These are phyloP conservation scores for Daldinia decipiens DNA, from an alignment of 495 filamentous ascomycete species.

Conservation along the genomic window DNA sequence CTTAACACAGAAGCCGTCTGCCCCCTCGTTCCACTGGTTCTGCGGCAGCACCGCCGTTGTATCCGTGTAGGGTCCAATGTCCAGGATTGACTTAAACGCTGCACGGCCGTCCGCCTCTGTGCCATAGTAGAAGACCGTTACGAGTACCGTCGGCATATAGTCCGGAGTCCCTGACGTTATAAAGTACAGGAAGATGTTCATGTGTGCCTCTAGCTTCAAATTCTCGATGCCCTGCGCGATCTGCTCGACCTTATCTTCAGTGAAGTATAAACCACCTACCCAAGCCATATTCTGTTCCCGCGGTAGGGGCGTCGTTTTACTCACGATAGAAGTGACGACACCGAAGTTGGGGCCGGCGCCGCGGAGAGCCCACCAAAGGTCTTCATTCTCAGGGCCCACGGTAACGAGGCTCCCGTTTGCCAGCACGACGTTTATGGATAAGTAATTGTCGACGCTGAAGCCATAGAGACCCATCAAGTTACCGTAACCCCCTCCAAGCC, in stretches of 20 bases:
- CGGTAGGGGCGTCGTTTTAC: conserved; percentile 42
- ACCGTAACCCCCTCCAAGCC: conserved; percentile 56
- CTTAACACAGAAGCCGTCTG: conserved; percentile 46
- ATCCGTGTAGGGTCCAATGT: conserved; percentile 44
- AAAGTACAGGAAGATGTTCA: conserved; percentile 40
- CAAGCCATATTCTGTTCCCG: conserved; percentile 43
- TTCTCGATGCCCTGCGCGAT: conserved; percentile 45
- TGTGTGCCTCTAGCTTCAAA: conserved; percentile 43
- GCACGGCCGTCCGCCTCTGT: conserved; percentile 26
- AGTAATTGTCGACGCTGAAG: conserved; percentile 14
- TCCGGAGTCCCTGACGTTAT: conserved; percentile 27
- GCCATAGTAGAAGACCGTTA: conserved; percentile 42
- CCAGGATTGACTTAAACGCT: conserved; percentile 45
- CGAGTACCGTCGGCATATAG: conserved; percentile 35
- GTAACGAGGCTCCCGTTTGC: conserved; percentile 46
- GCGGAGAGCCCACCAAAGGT: conserved; percentile 56
- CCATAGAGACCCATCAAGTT: conserved; percentile 25
- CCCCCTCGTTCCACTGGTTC: conserved; percentile 43
- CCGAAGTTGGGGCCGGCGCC: conserved; percentile 64
- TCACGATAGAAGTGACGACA: conserved; percentile 55
- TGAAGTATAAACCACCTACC: conserved; percentile 53
- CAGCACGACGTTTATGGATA: conserved; percentile 55
- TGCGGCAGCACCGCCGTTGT: conserved; percentile 43
- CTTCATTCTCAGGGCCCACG: conserved; percentile 41
- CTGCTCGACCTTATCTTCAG: conserved; percentile 42